Base-by-base conservation (phyloP, 345 rosid genomes). In the Reutealis trisperma region DNA sequence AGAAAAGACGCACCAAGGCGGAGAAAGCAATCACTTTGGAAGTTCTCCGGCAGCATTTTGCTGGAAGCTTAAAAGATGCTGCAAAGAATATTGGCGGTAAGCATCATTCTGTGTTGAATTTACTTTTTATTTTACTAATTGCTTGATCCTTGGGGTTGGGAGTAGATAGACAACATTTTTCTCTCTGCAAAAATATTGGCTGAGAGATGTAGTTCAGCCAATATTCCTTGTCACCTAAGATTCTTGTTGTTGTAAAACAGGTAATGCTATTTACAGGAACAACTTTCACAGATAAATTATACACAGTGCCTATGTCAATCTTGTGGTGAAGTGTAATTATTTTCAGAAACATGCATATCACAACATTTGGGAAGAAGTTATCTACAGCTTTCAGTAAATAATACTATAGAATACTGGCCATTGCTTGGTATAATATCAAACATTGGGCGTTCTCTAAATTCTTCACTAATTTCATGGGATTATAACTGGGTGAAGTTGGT, bases 11-110 rank as follows among this genome's bases (percentile, higher is more conserved):
- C 59, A 77, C 86, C 58, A 93, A 88, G 85, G 85, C 88, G 7
- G 94, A 96, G 75, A 93, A 90, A 81, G 84, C 78, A 25, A 91
- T 93, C 78, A 88, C 91, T 68, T 83, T 91, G 86, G 87, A 91
- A 79, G 94, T 92, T 82, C 91, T 91, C 59, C 85, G 83, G 64
- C 90, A 89, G 61, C 87, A 93, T 77, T 93, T 96, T 59, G 81
- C 99, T 4, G 98, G 98, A 70, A 93, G 94, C 76, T 88, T 93
- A 55, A 96, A 96, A 87, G 97, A 93, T 84, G 99, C 98, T 72
- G 98, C 98, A 19, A 96, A 87, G 84, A 88, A 84, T 75, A 89
- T 96, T 15, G 97, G 98, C 66, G 96, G 98, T 96, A 88, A 87
- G 96, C 72, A 59, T 72, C 70, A 30, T 45, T 73, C 19, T n/a